phyloP scores from a whole-genome alignment of 2,329 filamentous ascomycete species.

The Aspergillus pseudonomiae region DNA sequence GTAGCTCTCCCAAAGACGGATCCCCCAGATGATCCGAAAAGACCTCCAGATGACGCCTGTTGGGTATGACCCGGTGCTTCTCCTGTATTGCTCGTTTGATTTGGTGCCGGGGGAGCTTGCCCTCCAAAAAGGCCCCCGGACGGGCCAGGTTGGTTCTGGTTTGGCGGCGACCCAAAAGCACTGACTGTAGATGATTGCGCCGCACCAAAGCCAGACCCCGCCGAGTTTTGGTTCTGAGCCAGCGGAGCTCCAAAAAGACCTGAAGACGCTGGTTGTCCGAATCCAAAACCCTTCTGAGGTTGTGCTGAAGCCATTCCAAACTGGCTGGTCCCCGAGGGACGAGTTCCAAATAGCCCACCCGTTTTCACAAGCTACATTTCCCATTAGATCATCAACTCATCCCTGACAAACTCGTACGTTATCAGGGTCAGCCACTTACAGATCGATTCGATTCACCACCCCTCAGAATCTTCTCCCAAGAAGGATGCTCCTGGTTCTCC shows the following conservation, averaged over 20 bases:
- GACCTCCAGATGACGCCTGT: background rate
- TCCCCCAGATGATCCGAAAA: background rate
- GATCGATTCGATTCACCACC: constrained; percentile 15
- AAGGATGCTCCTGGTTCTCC: constrained; percentile 17
- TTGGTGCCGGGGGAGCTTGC: background rate
- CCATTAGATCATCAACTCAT: constrained; percentile 4
- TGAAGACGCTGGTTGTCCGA: background rate
- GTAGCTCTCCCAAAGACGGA: background rate
- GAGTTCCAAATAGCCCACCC: background rate
- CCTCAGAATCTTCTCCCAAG: constrained; percentile 21
- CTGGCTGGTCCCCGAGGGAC: background rate
- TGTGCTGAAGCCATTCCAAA: background rate
- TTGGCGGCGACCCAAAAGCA: background rate
- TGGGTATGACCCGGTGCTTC: background rate
- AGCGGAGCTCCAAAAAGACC: background rate
- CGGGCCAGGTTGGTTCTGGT: background rate
- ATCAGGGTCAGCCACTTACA: background rate
- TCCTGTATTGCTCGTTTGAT: background rate
- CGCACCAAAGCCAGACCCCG: background rate
- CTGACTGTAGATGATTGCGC: background rate
- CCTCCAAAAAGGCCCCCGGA: background rate
- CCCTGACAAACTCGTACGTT: background rate
- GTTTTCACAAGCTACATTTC: background rate
- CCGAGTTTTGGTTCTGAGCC: background rate
- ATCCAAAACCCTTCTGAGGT: background rate